phyloP scores from a whole-genome alignment of 2,329 filamentous ascomycete species.

The Blastomyces gilchristii region DNA sequence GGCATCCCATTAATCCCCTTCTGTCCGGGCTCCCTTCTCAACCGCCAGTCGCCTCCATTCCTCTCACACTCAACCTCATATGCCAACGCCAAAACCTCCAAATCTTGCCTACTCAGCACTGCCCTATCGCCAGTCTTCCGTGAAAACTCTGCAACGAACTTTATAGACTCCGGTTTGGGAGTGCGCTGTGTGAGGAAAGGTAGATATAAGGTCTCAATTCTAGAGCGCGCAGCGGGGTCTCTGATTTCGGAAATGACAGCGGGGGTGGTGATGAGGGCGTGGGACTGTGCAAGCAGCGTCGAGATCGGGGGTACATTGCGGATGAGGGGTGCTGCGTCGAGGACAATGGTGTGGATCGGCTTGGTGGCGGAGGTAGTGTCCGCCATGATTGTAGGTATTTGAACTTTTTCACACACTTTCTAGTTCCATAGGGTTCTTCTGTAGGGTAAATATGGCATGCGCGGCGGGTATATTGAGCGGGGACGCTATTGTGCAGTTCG shows the following conservation, averaged over 20 bases:
- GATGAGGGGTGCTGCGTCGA: constrained; percentile 88
- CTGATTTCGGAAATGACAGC: constrained; percentile 79
- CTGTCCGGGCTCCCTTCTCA: constrained; percentile 69
- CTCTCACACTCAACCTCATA: constrained; percentile 92
- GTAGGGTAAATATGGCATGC: constrained; percentile 1
- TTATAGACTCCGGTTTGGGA: constrained; percentile 66
- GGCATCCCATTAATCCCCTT: constrained; percentile 64
- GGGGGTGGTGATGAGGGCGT: constrained; percentile 71
- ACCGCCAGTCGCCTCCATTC: constrained; percentile 78
- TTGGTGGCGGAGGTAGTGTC: constrained; percentile 41
- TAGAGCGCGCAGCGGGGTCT: constrained; percentile 66
- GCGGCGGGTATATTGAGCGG: constrained; percentile 21
- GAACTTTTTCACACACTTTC: background rate
- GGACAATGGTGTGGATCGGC: constrained; percentile 68
- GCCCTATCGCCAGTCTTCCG: constrained; percentile 79
- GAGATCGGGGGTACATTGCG: constrained; percentile 83
- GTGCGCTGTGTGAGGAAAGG: constrained; percentile 73
- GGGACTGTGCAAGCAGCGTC: constrained; percentile 65
- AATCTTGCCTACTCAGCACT: constrained; percentile 78
- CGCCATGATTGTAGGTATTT: constrained; percentile 16
- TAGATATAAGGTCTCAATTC: constrained; percentile 72
- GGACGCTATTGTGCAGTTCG: background rate
- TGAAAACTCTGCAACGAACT: constrained; percentile 73
- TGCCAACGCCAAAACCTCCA: constrained; percentile 77
- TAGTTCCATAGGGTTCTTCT: background rate